Evolutionary conservation across 2,329 filamentous ascomycete species (phyloP), one percentile per base, ranked within the genome.

Genomic region (Penicillium palitans): DNA sequence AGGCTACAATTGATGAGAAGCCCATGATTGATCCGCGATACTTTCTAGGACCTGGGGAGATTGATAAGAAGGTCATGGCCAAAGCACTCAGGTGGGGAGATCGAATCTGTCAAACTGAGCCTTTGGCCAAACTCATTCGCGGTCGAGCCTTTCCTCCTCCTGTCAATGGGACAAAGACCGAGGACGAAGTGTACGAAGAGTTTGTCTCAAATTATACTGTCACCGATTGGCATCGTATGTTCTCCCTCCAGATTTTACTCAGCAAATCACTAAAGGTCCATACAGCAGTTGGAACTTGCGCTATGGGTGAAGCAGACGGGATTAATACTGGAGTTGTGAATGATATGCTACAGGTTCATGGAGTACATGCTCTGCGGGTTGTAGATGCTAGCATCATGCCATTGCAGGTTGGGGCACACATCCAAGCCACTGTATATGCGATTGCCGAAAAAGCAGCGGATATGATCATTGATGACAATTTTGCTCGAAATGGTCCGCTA

Each of bases 41-140:
- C 59, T 81, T 78, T 41, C 65, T 78, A 67, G 78, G 79, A 15
- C 71, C 75, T 0, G 81, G 80, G 0, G 61, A 71, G 10, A 61
- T 81, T 0, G 80, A 83, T 48, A 58, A 78, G 6, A 72, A 79
- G 1, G 69, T 75, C 21, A 79, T 84, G 70, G 73, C 75, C 6
- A 66, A 77, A 15, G 76, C 76, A 12, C 68, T 75, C 1, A 70
- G 70, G 0, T 78, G 83, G 31, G 72, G 72, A 0, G 65, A 76
- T 13, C 78, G 72, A 15, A 77, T 81, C 27, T 70, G 72, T 9
- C 54, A 61, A 13, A 76, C 77, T 0, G 58, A 70, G 12, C 77
- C 79, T 2, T 66, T 80, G 0, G 67, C 70, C 1, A 61, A 66
- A 25, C 73, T 79, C 25, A 70, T 84, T 41, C 53, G 61, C 0